A percentile compares a stretch with the other conserved stretches of the same genome.
phyloP scores from a whole-genome alignment of 2,329 filamentous ascomycete species.

The Alternaria longipes region DNA sequence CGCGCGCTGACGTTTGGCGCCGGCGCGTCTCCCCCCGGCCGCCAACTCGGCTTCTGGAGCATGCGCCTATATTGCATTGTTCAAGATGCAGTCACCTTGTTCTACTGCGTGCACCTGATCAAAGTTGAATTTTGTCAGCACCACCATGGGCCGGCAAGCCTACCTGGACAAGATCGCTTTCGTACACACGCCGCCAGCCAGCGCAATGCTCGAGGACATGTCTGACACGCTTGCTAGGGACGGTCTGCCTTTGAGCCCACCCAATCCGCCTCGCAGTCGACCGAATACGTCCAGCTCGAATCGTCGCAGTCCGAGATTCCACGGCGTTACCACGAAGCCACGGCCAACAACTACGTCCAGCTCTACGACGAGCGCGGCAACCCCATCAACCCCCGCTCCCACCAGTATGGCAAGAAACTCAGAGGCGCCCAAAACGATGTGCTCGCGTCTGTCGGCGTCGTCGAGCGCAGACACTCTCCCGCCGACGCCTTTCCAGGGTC shows the following conservation, averaged over 20 bases:
- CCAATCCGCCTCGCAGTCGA: slow-evolving; percentile 28
- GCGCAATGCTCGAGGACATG: neutral
- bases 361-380: slow-evolving; percentile 57
- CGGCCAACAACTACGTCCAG: slow-evolving; percentile 46
- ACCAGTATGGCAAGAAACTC: slow-evolving; percentile 51
- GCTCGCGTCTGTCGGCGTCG: slow-evolving; percentile 58
- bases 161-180: slow-evolving; percentile 51
- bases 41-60: neutral
- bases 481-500: slow-evolving; percentile 38
- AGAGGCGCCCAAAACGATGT: slow-evolving; percentile 60
- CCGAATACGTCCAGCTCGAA: slow-evolving; percentile 41
- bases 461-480: slow-evolving; percentile 50
- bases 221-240: slow-evolving; percentile 44
- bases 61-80: neutral
- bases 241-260: slow-evolving; percentile 54
- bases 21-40: slow-evolving; percentile 16
- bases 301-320: slow-evolving; percentile 37
- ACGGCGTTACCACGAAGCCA: slow-evolving; percentile 31
- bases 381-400: slow-evolving; percentile 54
- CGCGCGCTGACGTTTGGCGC: slow-evolving; percentile 28
- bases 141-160: slow-evolving; percentile 48
- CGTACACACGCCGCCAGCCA: slow-evolving; percentile 30
- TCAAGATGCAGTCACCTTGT: neutral
- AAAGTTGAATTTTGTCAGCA: neutral
- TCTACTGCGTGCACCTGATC: neutral